phyloP scores from a whole-genome alignment of 345 rosid genomes.

The Aquilaria sinensis region DNA sequence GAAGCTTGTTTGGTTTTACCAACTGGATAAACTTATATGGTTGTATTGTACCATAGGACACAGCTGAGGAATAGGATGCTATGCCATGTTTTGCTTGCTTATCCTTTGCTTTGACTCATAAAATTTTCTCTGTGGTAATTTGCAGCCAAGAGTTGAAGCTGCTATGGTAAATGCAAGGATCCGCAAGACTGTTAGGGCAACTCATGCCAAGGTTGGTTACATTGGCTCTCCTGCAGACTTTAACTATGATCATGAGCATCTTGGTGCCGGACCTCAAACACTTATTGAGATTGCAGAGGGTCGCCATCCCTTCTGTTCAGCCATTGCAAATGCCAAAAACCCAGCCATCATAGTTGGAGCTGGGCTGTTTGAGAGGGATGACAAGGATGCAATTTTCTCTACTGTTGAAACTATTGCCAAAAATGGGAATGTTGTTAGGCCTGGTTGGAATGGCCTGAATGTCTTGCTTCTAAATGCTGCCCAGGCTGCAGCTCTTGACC shows the following conservation, averaged over 20 bases:
- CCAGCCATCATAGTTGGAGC: slow-evolving; percentile 91
- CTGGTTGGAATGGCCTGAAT: slow-evolving; percentile 96
- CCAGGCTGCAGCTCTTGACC: slow-evolving; percentile 98
- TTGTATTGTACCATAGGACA: not conserved
- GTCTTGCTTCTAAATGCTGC: slow-evolving; percentile 85
- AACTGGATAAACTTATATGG: not conserved
- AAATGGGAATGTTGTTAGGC: slow-evolving; percentile 61
- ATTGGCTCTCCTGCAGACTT: slow-evolving; percentile 74
- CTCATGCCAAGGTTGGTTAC: slow-evolving; percentile 84
- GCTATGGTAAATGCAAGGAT: slow-evolving; percentile 98
- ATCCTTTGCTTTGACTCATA: not conserved
- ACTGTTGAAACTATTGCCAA: slow-evolving; percentile 66
- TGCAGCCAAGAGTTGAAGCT: slow-evolving; percentile 96
- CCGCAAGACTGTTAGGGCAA: slow-evolving; percentile 74
- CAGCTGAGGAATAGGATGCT: too few relatives aligned
- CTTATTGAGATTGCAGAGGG: slow-evolving; percentile 78
- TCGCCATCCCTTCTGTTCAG: slow-evolving; percentile 61
- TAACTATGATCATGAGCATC: slow-evolving; percentile 80
- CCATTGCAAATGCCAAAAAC: slow-evolving; percentile 69
- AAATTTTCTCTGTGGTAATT: slow-evolving; percentile 18
- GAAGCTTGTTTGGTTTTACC: not conserved
- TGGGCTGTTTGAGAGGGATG: slow-evolving; percentile 75
- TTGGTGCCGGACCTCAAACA: slow-evolving; percentile 83
- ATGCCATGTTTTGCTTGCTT: too few relatives aligned
- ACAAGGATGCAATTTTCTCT: slow-evolving; percentile 75